These are phyloP conservation scores for Cryptosporidium ryanae DNA, from an alignment of 169 alveolate species.

Conservation along the genomic window DNA sequence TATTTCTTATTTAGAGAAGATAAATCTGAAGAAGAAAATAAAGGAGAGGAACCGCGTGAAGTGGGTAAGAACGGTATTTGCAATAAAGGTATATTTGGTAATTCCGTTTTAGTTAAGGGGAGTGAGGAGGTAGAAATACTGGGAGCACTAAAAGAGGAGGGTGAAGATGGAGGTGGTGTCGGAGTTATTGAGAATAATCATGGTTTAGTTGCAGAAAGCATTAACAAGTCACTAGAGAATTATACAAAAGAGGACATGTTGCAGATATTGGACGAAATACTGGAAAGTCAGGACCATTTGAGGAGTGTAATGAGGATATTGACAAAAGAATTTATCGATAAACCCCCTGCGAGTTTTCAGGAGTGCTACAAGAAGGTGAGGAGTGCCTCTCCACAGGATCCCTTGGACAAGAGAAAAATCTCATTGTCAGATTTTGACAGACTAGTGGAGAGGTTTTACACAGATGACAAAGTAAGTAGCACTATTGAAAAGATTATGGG, in stretches of 20 bases:
- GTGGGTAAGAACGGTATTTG: constrained; percentile 45
- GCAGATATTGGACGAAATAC: constrained; percentile 76
- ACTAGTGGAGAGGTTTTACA: constrained; percentile 81
- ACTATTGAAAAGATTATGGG: constrained; percentile 73
- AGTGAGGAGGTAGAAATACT: constrained; percentile 6
- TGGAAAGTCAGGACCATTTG: constrained; percentile 80
- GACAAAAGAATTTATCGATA: constrained; percentile 24
- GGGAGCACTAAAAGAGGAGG: not conserved
- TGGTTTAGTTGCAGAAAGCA: not conserved
- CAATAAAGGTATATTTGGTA: not conserved
- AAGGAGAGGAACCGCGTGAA: too few species aligned
- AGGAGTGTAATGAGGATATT: constrained; percentile 79
- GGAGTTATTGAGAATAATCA: not conserved
- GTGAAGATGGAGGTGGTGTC: constrained; percentile 13
- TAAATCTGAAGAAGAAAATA: constrained; percentile 35
- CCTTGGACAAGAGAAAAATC: constrained; percentile 79
- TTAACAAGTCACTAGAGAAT: constrained; percentile 19
- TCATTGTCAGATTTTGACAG: constrained; percentile 81
- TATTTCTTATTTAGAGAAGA: constrained; percentile 79
- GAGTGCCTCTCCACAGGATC: constrained; percentile 79
- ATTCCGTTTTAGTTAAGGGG: not conserved
- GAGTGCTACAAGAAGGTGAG: constrained; percentile 75
- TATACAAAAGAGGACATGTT: constrained; percentile 79
- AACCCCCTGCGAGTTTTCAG: constrained; percentile 59
- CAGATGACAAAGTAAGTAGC: constrained; percentile 73